phyloP scores from a whole-genome alignment of 2,329 filamentous ascomycete species.

The Parascedosporium putredinis region DNA sequence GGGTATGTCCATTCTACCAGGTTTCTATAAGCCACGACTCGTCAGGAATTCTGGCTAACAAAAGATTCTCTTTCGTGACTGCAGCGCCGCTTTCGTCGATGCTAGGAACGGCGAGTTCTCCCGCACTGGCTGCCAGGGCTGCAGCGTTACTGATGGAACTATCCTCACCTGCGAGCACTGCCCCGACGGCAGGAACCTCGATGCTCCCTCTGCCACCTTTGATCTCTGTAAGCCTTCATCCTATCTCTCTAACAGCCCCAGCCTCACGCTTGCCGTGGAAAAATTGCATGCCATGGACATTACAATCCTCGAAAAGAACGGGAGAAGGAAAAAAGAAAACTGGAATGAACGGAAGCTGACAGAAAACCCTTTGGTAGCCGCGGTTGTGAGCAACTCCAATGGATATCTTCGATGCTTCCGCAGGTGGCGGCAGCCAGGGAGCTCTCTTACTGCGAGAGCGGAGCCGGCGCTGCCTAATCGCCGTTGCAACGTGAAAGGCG shows the following conservation, averaged over 20 bases:
- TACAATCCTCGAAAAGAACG: too few species aligned
- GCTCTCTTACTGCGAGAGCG: not conserved
- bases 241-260: too few species aligned
- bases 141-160: not conserved
- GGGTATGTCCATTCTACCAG: not conserved
- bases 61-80: not conserved
- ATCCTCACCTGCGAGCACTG: not conserved
- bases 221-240: not conserved
- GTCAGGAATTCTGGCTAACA: too few species aligned
- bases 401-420: not conserved
- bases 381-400: not conserved
- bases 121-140: not conserved
- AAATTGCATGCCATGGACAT: too few species aligned
- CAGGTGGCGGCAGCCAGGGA: not conserved
- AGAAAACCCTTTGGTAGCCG: not conserved
- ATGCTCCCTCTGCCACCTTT: not conserved
- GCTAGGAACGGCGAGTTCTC: not conserved
- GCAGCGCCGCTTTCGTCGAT: not conserved
- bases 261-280: too few species aligned
- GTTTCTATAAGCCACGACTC: too few species aligned
- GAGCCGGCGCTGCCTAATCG: not conserved
- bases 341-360: not conserved
- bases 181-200: not conserved
- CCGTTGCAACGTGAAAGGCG: too few species aligned
- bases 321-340: too few species aligned